Base-by-base conservation (phyloP, 768 basidiomycete genomes). In the Pulveroboletus sp. region DNA sequence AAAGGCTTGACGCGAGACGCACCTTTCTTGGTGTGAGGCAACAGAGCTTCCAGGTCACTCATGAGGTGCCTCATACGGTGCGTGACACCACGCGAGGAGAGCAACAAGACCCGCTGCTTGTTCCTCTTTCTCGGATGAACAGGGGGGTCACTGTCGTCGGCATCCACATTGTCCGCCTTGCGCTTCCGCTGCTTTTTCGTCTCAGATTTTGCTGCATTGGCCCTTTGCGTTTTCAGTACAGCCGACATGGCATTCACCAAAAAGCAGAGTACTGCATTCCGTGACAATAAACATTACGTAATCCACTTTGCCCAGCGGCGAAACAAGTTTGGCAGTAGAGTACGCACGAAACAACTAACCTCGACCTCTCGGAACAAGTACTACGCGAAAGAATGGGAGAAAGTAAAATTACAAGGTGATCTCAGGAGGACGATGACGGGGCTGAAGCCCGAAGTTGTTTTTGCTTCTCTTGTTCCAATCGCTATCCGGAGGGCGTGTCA, bases 21-120 rank as follows among this genome's bases (percentile, higher is more conserved):
- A 91, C 97, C 97, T 76, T 97, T 98, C 75, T 98, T 99, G 4
- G 90, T 80, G 68, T 99, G 97, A 6, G 97, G 97, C 10, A 99
- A 68, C 24, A 99, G 72, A 0, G 78, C 81, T 65, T 94, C 90
- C 45, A 99, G 63, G 67, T 99, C 97, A 58, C 85, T 89, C 92
- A 97, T 94, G 50, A 99, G 75, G 68, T 99, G 97, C 54, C 97
- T 75, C 94, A 97, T 97, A 23, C 97, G 81, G 69, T 94, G 89
- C 17, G 93, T 97, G 47, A 97, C 80, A 44, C 97, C 97, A 49
- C 97, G 78, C 42, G 95, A 98, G 35, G 89, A 92, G 42, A 97
- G 81, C 60, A 98, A 66, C 45, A 99, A 74, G 6, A 97, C 94
- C 53, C 94, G 82, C 75, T 99, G 95, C 78, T 93, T 97, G 75